Percentiles rank a stretch among this genome's conserved stretches.
Evolutionary conservation across 208 protist genomes (phyloP).

Genomic region (Leishmania guyanensis): DNA sequence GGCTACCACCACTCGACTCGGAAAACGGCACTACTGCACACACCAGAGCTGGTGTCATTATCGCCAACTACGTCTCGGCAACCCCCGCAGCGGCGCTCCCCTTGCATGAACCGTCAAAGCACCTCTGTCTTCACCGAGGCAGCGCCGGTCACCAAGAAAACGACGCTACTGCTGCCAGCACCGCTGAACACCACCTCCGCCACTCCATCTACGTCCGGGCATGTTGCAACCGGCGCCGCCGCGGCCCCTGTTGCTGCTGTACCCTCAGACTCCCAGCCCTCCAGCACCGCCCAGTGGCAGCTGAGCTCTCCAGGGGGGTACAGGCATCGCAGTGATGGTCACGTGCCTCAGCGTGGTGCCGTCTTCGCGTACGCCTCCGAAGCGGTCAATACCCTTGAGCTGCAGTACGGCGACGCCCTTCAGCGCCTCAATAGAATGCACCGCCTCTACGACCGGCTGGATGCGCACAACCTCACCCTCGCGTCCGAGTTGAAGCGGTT

Average conservation of each 20-base stretch:
- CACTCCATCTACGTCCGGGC: neutral
- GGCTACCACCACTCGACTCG: conserved; percentile 22
- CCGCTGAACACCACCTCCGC: conserved; percentile 1
- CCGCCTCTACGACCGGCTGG: conserved; percentile 33
- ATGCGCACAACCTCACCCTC: conserved; percentile 21
- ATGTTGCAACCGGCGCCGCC: neutral
- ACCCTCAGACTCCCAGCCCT: neutral
- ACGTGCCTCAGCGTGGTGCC: neutral
- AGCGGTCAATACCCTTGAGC: conserved; percentile 47
- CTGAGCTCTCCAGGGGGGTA: conserved; percentile 19
- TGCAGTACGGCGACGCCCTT: conserved; percentile 41
- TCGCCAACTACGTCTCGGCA: conserved; percentile 1
- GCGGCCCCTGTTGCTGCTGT: neutral
- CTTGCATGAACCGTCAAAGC: neutral
- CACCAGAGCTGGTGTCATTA: neutral
- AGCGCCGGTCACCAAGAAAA: neutral
- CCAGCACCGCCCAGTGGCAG: conserved; percentile 21
- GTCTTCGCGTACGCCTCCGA: conserved; percentile 35
- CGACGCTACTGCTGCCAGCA: conserved; percentile 5
- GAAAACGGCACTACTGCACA: neutral
- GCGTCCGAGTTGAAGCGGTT: conserved; percentile 23
- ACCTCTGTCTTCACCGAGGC: neutral
- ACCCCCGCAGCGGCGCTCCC: conserved; percentile 2
- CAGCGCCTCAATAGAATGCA: conserved; percentile 46
- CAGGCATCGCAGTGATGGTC: neutral